Conservation (phyloP, 2,329 filamentous ascomycete species). For the Tolypocladium ophioglossoides region DNA sequence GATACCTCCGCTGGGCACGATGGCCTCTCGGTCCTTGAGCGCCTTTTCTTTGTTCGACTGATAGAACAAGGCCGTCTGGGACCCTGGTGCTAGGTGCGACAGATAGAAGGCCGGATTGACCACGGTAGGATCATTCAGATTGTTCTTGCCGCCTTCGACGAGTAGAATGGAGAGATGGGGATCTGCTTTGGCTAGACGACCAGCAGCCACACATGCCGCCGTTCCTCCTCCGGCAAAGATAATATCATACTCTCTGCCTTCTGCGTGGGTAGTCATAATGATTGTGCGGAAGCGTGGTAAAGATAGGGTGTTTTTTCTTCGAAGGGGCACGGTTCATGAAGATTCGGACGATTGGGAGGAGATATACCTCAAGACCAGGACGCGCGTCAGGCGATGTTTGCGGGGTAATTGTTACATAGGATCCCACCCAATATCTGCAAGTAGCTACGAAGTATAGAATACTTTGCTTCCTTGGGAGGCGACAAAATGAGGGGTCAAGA, state of each 20-base stretch:
- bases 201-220: conserved; percentile 15
- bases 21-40: conserved; percentile 11
- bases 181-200: conserved; percentile 14
- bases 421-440: too few relatives aligned
- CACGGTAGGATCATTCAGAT: conserved; percentile 13
- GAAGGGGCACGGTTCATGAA: neutral
- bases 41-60: conserved; percentile 10
- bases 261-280: conserved; percentile 6
- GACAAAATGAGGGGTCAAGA: too few relatives aligned
- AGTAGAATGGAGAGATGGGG: conserved; percentile 14
- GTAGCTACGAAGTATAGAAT: too few relatives aligned
- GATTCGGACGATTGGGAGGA: neutral
- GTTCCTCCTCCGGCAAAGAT: conserved; percentile 16
- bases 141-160: conserved; percentile 17
- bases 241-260: conserved; percentile 9
- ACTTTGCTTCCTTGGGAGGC: too few relatives aligned
- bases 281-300: neutral
- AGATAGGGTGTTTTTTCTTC: accelerated
- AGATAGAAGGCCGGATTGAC: conserved; percentile 12
- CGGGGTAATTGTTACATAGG: too few relatives aligned
- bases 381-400: too few relatives aligned
- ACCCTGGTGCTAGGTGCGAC: conserved; percentile 9
- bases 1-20: conserved; percentile 14
- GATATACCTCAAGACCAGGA: neutral
- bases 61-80: conserved; percentile 12